Percentiles rank a stretch among this genome's conserved stretches.
These are phyloP conservation scores for Ustilago tritici DNA, from an alignment of 1,284 basidiomycete species.

Conservation along the genomic window DNA sequence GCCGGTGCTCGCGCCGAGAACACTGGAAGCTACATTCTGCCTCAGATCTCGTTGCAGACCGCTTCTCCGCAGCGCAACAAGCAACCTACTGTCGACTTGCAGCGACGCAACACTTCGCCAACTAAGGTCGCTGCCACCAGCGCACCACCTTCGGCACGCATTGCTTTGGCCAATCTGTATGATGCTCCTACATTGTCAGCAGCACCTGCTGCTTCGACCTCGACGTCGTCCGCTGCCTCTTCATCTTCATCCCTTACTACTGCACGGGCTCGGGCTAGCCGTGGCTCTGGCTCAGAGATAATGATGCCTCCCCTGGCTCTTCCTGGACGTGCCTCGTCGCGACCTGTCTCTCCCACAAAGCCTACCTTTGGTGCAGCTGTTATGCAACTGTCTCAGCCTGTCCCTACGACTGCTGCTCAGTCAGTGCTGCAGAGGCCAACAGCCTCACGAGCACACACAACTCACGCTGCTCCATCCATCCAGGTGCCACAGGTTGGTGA, in stretches of 20 bases:
- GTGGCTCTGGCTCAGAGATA: slow-evolving; percentile 39
- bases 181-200: slow-evolving; percentile 21
- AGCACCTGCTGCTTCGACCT: slow-evolving; percentile 20
- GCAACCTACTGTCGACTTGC: slow-evolving; percentile 26
- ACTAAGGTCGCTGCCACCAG: slow-evolving; percentile 25
- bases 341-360: slow-evolving; percentile 51
- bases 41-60: slow-evolving; percentile 44
- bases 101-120: slow-evolving; percentile 52
- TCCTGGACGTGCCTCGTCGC: slow-evolving; percentile 46
- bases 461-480: slow-evolving; percentile 57
- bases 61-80: slow-evolving; percentile 46
- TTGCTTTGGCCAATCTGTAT: slow-evolving; percentile 35
- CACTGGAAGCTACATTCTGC: slow-evolving; percentile 26
- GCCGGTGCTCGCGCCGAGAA: slow-evolving; percentile 24
- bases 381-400: slow-evolving; percentile 21
- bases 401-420: slow-evolving; percentile 7
- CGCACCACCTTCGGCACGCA: slow-evolving; percentile 36
- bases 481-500: slow-evolving; percentile 71
- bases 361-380: slow-evolving; percentile 27
- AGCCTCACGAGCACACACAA: slow-evolving; percentile 50
- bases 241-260: slow-evolving; percentile 19
- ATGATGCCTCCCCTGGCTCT: slow-evolving; percentile 45
- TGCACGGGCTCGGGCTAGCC: slow-evolving; percentile 32
- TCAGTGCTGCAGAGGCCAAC: slow-evolving; percentile 26
- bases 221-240: slow-evolving; percentile 23